Base-by-base conservation (phyloP, 2,329 filamentous ascomycete genomes). In the Byssothecium circinans region DNA sequence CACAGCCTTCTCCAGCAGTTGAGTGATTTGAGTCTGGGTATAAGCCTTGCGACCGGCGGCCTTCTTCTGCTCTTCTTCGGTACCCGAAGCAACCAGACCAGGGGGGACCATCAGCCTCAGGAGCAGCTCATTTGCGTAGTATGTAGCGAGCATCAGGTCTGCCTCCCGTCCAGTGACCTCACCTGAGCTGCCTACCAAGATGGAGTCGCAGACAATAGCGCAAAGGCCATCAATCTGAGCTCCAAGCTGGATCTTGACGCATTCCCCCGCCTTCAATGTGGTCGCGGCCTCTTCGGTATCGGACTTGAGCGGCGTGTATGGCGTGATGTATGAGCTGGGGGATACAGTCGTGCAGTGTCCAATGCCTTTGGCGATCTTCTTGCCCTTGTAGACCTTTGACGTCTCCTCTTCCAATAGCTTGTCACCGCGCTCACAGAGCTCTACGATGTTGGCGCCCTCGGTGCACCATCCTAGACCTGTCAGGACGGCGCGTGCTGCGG, bases 211-310 rank as follows among this genome's bases (percentile, higher is more conserved):
- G 62, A 96, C 89, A 70, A 99, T 96, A 60, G 92, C 88, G 62
- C 90, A 91, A 68, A 97, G 95, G 45, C 94, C 94, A 76, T 97
- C 90, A 56, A 99, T 96, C 78, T 99, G 94, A 43, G 94, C 94
- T 68, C 94, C 94, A n/a, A 99, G 84, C 78, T 99, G 94, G 72
- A 99, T 94, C 84, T 99, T 99, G 76, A 96, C 82, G 53, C 89
- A 77, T 78, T 99, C 94, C 53, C 86, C 88, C 42, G 86, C 81
- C 78, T 96, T 89, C 62, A 99, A 81, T 66, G 86, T 84, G 40
- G 82, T 80, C 48, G 81, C 82, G 53, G 92, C 89, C 79, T 99
- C 94, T 70, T 87, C 84, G 72, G 87, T 80, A 68, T 99, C 94
- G 56, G 91, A 85, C 60, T 84, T 85, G 63, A 99, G 81, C 42